A percentile compares a stretch with the other conserved stretches of the same genome.
Conservation (phyloP, 345 rosid species). For the Brassica nigra region DNA sequence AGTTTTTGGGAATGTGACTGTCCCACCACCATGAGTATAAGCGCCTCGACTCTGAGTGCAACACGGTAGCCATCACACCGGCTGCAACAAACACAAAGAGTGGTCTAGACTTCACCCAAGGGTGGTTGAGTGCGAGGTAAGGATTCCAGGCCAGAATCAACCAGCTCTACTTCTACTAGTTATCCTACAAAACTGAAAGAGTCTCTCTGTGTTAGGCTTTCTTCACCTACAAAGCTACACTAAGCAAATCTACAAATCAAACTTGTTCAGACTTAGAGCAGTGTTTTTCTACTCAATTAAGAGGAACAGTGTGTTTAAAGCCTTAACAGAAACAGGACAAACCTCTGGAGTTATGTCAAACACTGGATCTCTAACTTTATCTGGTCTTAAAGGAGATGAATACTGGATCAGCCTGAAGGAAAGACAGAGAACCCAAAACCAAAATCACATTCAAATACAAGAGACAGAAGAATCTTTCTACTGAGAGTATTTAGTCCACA, state of each 20-base stretch:
- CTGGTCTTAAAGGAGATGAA: constrained; percentile 11
- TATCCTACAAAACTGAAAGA: neutral
- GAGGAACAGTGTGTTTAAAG: neutral
- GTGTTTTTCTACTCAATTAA: neutral
- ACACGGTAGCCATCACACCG: constrained; percentile 68
- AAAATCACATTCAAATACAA: neutral
- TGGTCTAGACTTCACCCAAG: constrained; percentile 64
- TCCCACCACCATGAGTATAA: constrained; percentile 99
- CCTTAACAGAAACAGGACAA: neutral
- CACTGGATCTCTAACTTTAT: constrained; percentile 10
- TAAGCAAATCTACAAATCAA: constrained; percentile 4
- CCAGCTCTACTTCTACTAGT: constrained; percentile 25
- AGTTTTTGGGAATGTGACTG: constrained; percentile 95
- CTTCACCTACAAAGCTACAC: constrained; percentile 33
- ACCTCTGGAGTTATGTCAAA: constrained; percentile 16
- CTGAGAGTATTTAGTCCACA: neutral
- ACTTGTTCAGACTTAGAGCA: neutral
- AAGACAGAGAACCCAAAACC: constrained; percentile 21
- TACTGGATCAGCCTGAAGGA: neutral
- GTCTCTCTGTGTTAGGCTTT: neutral
- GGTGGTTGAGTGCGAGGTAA: constrained; percentile 50
- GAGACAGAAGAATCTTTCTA: constrained; percentile 2
- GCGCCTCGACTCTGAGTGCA: constrained; percentile 65
- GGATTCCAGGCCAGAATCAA: constrained; percentile 74
- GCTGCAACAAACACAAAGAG: constrained; percentile 47